These are phyloP conservation scores for Colletotrichum tropicicola DNA, from an alignment of 2,329 filamentous ascomycete species.

Conservation along the genomic window DNA sequence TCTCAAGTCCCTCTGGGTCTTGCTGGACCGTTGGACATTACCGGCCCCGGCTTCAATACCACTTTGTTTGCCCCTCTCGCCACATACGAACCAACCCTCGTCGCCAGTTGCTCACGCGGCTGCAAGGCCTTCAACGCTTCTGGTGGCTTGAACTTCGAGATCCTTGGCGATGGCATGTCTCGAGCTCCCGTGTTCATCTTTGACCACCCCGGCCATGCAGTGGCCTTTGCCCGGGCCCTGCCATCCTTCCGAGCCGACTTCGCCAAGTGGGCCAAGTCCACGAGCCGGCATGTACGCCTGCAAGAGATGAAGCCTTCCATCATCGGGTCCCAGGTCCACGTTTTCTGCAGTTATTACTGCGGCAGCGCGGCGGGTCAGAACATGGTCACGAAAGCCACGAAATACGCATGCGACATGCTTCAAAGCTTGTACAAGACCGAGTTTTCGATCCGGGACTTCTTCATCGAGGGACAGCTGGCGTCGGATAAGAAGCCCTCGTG, in stretches of 20 bases:
- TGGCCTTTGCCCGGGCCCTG: not conserved
- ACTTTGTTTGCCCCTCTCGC: not conserved
- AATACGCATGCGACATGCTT: conserved; percentile 9
- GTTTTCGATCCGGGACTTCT: conserved; percentile 1
- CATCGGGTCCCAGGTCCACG: conserved; percentile 9
- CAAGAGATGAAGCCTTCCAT: not conserved
- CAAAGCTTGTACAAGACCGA: not conserved
- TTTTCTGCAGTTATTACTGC: conserved; percentile 6
- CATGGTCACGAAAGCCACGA: conserved; percentile 12
- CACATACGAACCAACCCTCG: conserved; percentile 10
- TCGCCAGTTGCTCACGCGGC: conserved; percentile 5
- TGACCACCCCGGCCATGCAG: not conserved
- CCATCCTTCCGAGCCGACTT: not conserved
- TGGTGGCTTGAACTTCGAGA: not conserved
- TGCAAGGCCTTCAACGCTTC: conserved; percentile 6
- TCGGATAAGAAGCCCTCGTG: conserved; percentile 17
- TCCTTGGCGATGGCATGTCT: conserved; percentile 5
- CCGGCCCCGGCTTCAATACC: not conserved
- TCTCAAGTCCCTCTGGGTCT: not conserved
- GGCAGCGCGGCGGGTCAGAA: conserved; percentile 10
- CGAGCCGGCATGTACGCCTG: not conserved
- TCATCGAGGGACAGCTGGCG: conserved; percentile 5
- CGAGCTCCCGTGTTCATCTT: conserved; percentile 4
- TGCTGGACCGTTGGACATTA: not conserved
- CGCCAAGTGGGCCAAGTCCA: not conserved